Conservation (phyloP, 306 rosid species). For the Psophocarpus tetragonolobus region DNA sequence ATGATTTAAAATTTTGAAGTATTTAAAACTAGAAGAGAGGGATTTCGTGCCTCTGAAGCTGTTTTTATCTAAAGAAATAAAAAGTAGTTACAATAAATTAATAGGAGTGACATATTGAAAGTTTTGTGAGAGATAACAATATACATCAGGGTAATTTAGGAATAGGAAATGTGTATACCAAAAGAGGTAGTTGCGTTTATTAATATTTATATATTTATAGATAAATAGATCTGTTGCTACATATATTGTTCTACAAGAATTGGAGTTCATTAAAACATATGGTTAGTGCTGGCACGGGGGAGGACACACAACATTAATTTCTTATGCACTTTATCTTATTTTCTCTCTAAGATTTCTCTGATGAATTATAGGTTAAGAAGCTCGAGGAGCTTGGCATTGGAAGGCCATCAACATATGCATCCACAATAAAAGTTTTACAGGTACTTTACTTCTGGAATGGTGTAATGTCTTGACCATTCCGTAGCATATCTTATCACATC, state of each 20-base stretch:
- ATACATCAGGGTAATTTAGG: no score
- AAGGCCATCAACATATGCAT: slow-evolving; percentile 96
- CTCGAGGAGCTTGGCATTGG: slow-evolving; percentile 99
- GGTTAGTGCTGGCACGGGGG: slow-evolving; percentile 17
- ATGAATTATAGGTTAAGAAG: slow-evolving; percentile 72
- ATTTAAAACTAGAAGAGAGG: no score
- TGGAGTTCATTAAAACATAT: neutral
- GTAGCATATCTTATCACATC: neutral
- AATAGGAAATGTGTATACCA: no score
- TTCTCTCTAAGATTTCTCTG: slow-evolving; percentile 10
- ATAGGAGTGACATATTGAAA: no score
- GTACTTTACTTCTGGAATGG: slow-evolving; percentile 44
- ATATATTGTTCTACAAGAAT: neutral
- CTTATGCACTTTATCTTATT: slow-evolving; percentile 23
- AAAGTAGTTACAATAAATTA: no score
- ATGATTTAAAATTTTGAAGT: slow-evolving; percentile 7
- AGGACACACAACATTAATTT: slow-evolving; percentile 4
- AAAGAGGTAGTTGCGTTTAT: no score
- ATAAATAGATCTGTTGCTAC: neutral
- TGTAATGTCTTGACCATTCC: neutral
- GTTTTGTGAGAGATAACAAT: no score
- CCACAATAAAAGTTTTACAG: slow-evolving; percentile 84
- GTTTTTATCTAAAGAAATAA: no score
- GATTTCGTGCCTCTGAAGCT: no score
- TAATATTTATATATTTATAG: neutral